Conservation (phyloP, 2,329 filamentous ascomycete species). For the Ophiostoma pallidulum region DNA sequence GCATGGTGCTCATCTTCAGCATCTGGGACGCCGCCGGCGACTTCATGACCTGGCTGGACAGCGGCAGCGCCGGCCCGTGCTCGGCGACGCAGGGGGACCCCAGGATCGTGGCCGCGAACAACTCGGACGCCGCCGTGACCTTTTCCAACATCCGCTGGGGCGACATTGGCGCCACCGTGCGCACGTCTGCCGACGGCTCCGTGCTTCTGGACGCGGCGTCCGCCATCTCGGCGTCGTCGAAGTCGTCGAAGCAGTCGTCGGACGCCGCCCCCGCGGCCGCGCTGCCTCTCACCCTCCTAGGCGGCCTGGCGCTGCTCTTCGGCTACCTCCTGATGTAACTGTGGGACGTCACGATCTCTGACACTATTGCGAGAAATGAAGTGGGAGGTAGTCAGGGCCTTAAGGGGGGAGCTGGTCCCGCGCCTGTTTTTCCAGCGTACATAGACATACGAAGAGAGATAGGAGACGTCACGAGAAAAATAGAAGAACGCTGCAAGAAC, state of each 20-base stretch:
- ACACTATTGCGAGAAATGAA: slow-evolving; percentile 23
- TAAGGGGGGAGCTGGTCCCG: no score
- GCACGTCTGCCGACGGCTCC: not conserved
- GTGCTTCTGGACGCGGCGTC: not conserved
- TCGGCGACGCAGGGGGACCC: slow-evolving; percentile 44
- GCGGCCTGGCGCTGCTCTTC: not conserved
- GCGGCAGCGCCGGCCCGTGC: slow-evolving; percentile 42
- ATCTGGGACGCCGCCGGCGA: slow-evolving; percentile 46
- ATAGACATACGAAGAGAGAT: no score
- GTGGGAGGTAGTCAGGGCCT: slow-evolving; percentile 32
- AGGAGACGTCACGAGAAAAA: no score
- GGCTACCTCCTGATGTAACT: slow-evolving; percentile 4
- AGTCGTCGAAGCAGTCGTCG: not conserved
- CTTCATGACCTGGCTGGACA: slow-evolving; percentile 50
- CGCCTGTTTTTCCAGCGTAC: no score
- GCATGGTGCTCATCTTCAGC: slow-evolving; percentile 44
- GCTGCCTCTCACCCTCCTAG: not conserved
- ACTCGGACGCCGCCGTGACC: slow-evolving; percentile 39
- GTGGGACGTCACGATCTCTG: slow-evolving; percentile 5
- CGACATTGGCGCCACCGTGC: slow-evolving; percentile 29
- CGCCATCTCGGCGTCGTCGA: no score
- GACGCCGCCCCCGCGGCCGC: not conserved
- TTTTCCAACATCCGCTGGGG: slow-evolving; percentile 50
- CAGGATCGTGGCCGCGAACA: slow-evolving; percentile 31
- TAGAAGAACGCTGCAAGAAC: no score